Evolutionary conservation across 805 yeast species (phyloP), one percentile per base, ranked within the genome.

Genomic region (Spathaspora passalidarum): DNA sequence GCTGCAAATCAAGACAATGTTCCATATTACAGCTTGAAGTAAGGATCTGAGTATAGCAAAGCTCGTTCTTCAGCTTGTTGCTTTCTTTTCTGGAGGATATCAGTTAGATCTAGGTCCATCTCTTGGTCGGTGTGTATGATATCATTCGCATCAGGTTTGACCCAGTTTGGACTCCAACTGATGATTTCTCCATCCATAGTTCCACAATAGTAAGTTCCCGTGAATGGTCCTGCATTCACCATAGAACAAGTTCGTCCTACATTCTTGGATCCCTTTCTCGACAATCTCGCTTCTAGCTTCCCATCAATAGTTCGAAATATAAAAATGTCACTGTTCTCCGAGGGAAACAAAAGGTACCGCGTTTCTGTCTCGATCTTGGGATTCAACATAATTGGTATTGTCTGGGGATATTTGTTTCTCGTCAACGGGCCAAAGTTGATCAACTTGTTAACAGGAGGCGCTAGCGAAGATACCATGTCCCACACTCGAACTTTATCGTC

Each of bases 401-500:
- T 61, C 53, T 70, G 77, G 32, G 68, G 66, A 42, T 74, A 75
- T 52, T 79, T 78, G 62, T 88, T 86, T 47, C 90, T 75, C 1
- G 88, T 79, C 43, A 84, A 67, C 0, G 95, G 94, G 0, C 96
- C 96, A 60, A 84, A 88, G 53, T 86, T 87, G 25, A 84, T 72
- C 26, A 84, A 71, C 51, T 81, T 79, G 56, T 88, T 87, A 21
- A 77, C 59, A 0, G 78, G 72, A 0, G 79, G 76, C 3, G 65
- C 59, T 19, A 48, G 17, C 13, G 66, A 51, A 13, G 65, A 50
- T 10, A 63, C 56, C 63, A 86, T 65, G 53, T 84, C 84, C 97
- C 97, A 91, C 1, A 85, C 80, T 16, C 89, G 67, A 8, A 88
- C 75, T 54, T 81, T 85, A 44, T 90, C 96, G 61, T 91, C 97